Conservation (phyloP, 208 protist genomes). For the Leishmania martiniquensis region DNA sequence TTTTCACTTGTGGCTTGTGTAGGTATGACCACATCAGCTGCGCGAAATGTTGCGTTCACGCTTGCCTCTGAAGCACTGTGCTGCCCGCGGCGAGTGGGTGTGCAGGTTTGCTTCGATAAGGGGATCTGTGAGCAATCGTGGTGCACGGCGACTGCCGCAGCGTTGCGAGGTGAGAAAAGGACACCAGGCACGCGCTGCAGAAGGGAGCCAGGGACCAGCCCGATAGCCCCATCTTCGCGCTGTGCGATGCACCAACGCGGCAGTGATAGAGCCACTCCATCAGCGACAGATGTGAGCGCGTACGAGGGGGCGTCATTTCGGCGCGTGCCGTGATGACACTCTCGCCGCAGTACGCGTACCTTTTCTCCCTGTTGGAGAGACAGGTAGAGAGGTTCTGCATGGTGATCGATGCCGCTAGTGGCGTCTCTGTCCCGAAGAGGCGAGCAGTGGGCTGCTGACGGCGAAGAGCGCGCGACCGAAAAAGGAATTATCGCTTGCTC, state of each 20-base stretch:
- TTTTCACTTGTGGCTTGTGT: background rate
- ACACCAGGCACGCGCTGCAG: conserved; percentile 17
- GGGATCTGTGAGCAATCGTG: background rate
- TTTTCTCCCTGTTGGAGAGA: conserved; percentile 21
- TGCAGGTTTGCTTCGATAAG: background rate
- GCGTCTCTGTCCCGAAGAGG: background rate
- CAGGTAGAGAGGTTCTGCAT: conserved; percentile 31
- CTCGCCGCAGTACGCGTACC: conserved; percentile 45
- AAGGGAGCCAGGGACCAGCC: conserved; percentile 36
- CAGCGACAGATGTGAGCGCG: background rate
- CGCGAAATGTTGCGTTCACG: background rate
- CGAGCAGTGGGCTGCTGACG: background rate
- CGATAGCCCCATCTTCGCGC: conserved; percentile 36
- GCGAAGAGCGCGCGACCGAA: conserved; percentile 10
- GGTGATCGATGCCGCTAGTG: background rate
- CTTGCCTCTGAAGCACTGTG: background rate
- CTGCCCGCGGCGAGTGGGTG: background rate
- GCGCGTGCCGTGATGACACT: background rate
- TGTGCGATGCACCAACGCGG: conserved; percentile 56
- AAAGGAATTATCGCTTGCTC: conserved; percentile 44
- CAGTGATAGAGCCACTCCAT: background rate
- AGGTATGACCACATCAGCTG: background rate
- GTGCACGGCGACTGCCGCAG: background rate
- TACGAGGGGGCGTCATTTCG: background rate
- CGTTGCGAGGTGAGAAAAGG: background rate